Evolutionary conservation across 225 moss, liverwort and hornwort genomes (phyloP), one percentile per base, ranked within the genome.

Genomic region (Physcomitrellopsis africana): DNA sequence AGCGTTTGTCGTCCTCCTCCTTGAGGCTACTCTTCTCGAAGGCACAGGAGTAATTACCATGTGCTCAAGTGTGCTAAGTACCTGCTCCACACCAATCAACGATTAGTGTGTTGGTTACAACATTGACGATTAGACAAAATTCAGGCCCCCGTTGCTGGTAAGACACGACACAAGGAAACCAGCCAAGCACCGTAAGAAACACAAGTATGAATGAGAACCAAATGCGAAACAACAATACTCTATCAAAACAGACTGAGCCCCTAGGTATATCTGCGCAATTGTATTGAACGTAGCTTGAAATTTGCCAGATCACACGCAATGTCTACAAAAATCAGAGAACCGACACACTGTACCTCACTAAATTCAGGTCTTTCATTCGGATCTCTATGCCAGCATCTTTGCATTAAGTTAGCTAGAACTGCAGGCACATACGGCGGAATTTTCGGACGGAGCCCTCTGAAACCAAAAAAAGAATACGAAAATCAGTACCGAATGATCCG

Each of bases 361-460:
- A 99, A 94, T 69, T 99, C 97, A 59, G 97, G 97, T 71, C 97
- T 76, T 80, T 92, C 90, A 22, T 49, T 79, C 14, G 94, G 85
- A 65, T 93, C 87, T 72, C 80, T 84, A 59, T 90, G 90, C 97
- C 97, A 99, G 83, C 97, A 99, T 11, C 79, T 78, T 81, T 93
- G 87, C 64, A 93, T 88, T 53, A 99, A 69, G 42, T 67, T 69
- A 22, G 73, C 57, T 0, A 99, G 66, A 68, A 79, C 80, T 67
- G 79, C 87, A 70, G 97, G 89, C 47, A 92, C 77, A 66, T 66
- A 70, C 1, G 73, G 10, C 55, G 94, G 90, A 83, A 81, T 87
- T 56, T 81, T 83, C 20, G 97, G 97, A 55, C 97, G 90, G 66
- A 99, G 76, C 41, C 78, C 87, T 68, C 96, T 97, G 85, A 49